Base-by-base conservation (phyloP, 2,329 filamentous ascomycete species). In the Colletotrichum sansevieriae region DNA sequence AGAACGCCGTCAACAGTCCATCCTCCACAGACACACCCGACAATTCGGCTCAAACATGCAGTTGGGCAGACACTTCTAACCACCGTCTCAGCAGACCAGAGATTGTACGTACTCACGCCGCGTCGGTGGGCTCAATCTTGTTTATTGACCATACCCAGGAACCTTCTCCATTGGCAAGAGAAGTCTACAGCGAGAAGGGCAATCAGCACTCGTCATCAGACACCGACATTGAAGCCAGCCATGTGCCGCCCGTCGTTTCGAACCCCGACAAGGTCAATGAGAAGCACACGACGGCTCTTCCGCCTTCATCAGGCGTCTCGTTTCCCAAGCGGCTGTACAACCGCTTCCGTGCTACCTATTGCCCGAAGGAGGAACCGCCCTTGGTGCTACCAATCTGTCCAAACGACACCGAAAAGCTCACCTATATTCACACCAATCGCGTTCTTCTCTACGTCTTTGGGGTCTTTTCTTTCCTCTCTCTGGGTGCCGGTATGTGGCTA, bases 401-500 rank as follows among this genome's bases (percentile, higher is more conserved):
- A 5, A 78, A 76, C 1, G 80, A 82, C 61, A 74, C 75, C 12
- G 80, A 82, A 68, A 82, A 82, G 72, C 75, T 77, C 55, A 74
- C 71, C 20, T 82, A 82, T 62, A 68, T 81, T 25, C 74, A 76
- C 54, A 82, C 80, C 10, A 81, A 81, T 71, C 76, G 80, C 11
- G 72, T 80, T 5, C 76, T 78, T 0, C 74, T 82, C n/a, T 80
- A 82, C 71, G 70, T 78, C 47, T 79, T 81, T 49, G 80, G 80
- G 20, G 73, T 81, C 44, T 74, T 82, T 52, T 79, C 79, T 9
- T 81, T 82, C 68, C 72, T 82, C 11, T 76, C 75, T 12, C 74
- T 82, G n/a, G 79, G 78, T 6, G 80, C 76, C 4, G 80, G 80
- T 47, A 81, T 81, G 79, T 82, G 80, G 80, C 74, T 82, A 4